phyloP scores from a whole-genome alignment of 2,329 filamentous ascomycete genomes.

The Xylaria sp. region DNA sequence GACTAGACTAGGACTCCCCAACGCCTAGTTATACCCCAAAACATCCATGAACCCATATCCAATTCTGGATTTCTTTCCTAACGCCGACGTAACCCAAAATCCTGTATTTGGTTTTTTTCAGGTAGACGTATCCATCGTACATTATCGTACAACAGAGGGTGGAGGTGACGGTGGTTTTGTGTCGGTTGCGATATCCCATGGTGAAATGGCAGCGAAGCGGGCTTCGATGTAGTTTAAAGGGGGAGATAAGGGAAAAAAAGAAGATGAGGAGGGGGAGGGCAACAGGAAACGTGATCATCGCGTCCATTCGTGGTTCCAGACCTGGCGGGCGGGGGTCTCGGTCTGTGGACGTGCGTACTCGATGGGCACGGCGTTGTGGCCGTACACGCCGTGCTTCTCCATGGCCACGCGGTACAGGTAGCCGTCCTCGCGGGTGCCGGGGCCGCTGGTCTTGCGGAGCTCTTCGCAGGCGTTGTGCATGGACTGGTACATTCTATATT shows the following conservation, averaged over 20 bases:
- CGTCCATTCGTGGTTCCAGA: conserved; percentile 97
- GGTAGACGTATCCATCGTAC: background rate
- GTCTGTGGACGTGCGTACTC: conserved; percentile 90
- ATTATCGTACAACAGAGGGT: background rate
- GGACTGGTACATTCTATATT: conserved; percentile 71
- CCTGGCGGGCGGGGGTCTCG: conserved; percentile 78
- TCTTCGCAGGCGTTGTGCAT: conserved; percentile 91
- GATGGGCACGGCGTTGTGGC: conserved; percentile 79
- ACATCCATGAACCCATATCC: background rate
- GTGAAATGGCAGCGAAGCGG: background rate
- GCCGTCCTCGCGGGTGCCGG: conserved; percentile 68
- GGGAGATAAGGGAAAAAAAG: background rate
- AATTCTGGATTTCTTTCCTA: background rate
- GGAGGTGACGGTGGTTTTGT: background rate
- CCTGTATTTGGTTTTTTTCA: background rate
- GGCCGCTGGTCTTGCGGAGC: conserved; percentile 70
- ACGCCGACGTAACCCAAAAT: background rate
- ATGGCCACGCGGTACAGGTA: conserved; percentile 87
- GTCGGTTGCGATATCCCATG: background rate
- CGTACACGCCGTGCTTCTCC: conserved; percentile 88
- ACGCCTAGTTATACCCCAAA: background rate
- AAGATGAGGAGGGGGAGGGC: background rate
- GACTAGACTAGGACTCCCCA: background rate
- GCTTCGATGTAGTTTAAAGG: background rate
- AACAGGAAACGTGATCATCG: conserved; percentile 50